phyloP scores from a whole-genome alignment of 169 alveolate genomes.

The Babesia caballi region DNA sequence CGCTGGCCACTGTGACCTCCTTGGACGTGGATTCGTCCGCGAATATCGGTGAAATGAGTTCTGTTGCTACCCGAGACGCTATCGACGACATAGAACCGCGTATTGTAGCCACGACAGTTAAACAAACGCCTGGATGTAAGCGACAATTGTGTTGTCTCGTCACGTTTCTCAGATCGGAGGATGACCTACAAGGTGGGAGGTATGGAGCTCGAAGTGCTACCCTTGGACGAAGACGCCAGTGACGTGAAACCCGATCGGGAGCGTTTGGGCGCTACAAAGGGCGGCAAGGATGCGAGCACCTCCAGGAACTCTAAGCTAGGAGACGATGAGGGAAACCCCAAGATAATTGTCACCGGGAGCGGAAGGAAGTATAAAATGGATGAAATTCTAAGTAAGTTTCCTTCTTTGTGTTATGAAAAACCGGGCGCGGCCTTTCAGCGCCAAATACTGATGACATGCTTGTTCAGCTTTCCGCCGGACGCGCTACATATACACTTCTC shows the following conservation, averaged over 20 bases:
- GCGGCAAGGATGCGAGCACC: background rate
- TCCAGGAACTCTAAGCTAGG: background rate
- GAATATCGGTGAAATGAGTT: too few species aligned
- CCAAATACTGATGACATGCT: too few species aligned
- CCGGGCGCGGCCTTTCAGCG: too few species aligned
- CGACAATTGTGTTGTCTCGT: background rate
- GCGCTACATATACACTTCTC: background rate
- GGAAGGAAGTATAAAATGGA: background rate
- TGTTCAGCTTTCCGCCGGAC: slow-evolving; percentile 13
- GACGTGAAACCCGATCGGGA: background rate
- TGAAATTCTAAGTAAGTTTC: background rate
- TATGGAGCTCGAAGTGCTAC: background rate
- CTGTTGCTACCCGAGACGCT: background rate
- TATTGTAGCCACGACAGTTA: background rate
- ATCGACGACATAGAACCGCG: background rate
- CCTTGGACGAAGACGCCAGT: background rate
- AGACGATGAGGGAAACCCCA: background rate
- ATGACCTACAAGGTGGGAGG: background rate
- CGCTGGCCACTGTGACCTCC: too few species aligned
- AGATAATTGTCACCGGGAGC: background rate
- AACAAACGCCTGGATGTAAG: background rate
- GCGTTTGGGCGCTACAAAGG: background rate
- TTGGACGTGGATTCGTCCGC: too few species aligned
- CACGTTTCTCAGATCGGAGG: background rate
- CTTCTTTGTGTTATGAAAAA: background rate